These are phyloP conservation scores for Calvatia gigantea DNA, from an alignment of 768 basidiomycete species.

Conservation along the genomic window DNA sequence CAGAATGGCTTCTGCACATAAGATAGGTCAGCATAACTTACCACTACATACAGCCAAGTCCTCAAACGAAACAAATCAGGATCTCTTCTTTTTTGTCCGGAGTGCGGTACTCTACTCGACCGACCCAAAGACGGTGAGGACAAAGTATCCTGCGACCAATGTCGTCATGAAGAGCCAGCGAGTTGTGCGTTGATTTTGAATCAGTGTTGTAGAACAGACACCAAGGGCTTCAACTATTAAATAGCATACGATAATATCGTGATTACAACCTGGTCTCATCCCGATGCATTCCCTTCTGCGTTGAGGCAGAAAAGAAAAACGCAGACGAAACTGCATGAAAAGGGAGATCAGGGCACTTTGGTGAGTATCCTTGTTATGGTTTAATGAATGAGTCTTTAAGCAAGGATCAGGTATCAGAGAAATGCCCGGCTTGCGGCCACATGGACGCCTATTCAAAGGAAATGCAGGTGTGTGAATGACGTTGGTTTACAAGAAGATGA, in stretches of 20 bases:
- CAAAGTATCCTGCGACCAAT: conserved; percentile 84
- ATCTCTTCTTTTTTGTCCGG: conserved; percentile 90
- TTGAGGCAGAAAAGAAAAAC: conserved; percentile 87
- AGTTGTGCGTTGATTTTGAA: conserved; percentile 58
- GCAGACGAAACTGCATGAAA: conserved; percentile 75
- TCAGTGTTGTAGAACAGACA: background rate
- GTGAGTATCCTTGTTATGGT: conserved; percentile 25
- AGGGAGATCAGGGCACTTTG: conserved; percentile 59
- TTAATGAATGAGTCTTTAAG: background rate
- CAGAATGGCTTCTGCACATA: conserved; percentile 22
- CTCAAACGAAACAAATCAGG: conserved; percentile 39
- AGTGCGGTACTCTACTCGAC: conserved; percentile 86
- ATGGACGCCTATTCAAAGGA: conserved; percentile 86
- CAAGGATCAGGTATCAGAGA: conserved; percentile 72
- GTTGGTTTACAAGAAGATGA: background rate
- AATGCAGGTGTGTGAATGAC: conserved; percentile 58
- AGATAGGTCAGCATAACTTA: conserved; percentile 31
- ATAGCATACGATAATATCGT: conserved; percentile 90
- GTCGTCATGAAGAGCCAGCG: conserved; percentile 81
- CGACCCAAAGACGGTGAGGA: conserved; percentile 74
- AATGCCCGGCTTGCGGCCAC: conserved; percentile 86
- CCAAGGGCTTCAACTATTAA: background rate
- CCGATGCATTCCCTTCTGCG: conserved; percentile 91
- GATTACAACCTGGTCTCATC: conserved; percentile 87
- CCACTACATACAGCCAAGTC: background rate